phyloP scores from a whole-genome alignment of 352 stramenopile genomes.

The Phytopythium aichiense region DNA sequence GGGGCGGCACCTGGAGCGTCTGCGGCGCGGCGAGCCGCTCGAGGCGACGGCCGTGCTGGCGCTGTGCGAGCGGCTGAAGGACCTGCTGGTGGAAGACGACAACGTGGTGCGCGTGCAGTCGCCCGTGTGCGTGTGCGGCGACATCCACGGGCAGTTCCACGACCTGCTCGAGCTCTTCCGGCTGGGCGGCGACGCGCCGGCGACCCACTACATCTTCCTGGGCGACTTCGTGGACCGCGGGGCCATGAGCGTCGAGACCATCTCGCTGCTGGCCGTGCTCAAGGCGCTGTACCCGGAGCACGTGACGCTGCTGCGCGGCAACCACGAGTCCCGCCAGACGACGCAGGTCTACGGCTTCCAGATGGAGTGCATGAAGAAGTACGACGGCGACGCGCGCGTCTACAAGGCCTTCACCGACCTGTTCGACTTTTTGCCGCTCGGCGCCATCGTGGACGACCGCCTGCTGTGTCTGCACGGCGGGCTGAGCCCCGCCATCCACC shows the following conservation, averaged over 20 bases:
- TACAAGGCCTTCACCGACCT: constrained; percentile 81
- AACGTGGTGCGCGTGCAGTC: constrained; percentile 77
- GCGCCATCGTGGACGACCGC: constrained; percentile 75
- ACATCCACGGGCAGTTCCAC: constrained; percentile 98
- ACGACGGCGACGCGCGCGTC: constrained; percentile 63
- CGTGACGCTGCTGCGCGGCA: constrained; percentile 92
- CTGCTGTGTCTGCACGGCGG: constrained; percentile 68
- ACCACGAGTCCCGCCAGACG: constrained; percentile 91
- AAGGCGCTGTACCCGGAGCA: constrained; percentile 88
- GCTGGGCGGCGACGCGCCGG: constrained; percentile 83
- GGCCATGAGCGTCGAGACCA: constrained; percentile 93
- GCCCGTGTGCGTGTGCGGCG: constrained; percentile 86
- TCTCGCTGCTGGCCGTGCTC: constrained; percentile 89
- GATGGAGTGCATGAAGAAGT: constrained; percentile 84
- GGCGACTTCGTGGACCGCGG: constrained; percentile 97
- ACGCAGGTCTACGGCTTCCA: constrained; percentile 84
- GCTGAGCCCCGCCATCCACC: constrained; percentile 62
- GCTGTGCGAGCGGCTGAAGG: constrained; percentile 66
- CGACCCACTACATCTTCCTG: constrained; percentile 93
- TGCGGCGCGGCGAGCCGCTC: constrained; percentile 50
- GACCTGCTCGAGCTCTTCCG: constrained; percentile 94
- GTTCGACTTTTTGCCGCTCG: constrained; percentile 72
- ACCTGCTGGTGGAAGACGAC: constrained; percentile 70
- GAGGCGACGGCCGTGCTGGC: constrained; percentile 50
- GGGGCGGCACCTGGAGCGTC: constrained; percentile 47